phyloP scores from a whole-genome alignment of 306 rosid species.

The Begonia peltatifolia region DNA sequence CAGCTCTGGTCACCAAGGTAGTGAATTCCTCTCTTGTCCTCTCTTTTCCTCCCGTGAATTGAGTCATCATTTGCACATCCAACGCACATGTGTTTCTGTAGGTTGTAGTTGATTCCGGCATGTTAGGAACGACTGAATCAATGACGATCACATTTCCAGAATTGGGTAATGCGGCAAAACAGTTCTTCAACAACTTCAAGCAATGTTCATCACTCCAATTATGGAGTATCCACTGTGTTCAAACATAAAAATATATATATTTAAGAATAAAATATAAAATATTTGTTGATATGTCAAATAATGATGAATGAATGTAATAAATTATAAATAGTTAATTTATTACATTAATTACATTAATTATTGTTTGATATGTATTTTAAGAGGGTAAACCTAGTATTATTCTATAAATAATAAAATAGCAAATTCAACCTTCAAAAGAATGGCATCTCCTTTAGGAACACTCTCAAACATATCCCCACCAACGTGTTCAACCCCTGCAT shows the following conservation, averaged over 20 bases:
- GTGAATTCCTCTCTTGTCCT: too few species aligned
- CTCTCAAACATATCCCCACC: constrained; percentile 46
- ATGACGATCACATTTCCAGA: constrained; percentile 39
- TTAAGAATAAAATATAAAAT: too few species aligned
- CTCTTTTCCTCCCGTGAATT: constrained; percentile 37
- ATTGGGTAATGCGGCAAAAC: constrained; percentile 26
- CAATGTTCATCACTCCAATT: constrained; percentile 22
- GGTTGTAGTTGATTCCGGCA: constrained; percentile 13
- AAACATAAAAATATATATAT: too few species aligned
- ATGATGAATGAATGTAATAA: too few species aligned
- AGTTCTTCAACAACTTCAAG: constrained; percentile 27
- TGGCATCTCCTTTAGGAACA: constrained; percentile 49
- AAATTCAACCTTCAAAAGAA: constrained; percentile 33
- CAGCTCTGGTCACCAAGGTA: too few species aligned
- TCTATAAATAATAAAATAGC: too few species aligned
- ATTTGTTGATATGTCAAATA: too few species aligned
- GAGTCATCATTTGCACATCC: constrained; percentile 39
- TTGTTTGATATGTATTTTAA: too few species aligned
- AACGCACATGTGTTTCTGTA: constrained; percentile 2
- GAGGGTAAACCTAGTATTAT: too few species aligned
- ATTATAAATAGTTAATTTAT: too few species aligned
- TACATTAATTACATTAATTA: too few species aligned
- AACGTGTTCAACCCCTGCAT: constrained; percentile 39
- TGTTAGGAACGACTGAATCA: constrained; percentile 21
- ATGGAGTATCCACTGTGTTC: constrained; percentile 23